phyloP scores from a whole-genome alignment of 208 protist species.

The Strigomonas oncopelti region DNA sequence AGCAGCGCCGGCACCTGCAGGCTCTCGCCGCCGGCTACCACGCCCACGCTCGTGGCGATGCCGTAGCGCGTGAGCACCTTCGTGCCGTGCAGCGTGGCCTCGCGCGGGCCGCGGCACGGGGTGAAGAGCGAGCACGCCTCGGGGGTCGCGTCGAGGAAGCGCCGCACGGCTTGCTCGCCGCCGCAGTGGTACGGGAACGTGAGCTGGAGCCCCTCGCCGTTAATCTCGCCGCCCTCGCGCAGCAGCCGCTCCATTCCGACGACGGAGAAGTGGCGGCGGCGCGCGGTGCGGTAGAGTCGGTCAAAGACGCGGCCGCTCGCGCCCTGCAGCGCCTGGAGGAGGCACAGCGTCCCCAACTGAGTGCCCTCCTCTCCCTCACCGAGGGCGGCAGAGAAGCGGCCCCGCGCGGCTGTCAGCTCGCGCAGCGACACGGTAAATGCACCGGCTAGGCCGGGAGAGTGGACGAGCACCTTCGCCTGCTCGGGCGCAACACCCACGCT shows the following conservation, averaged over 20 bases:
- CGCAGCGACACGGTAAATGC: conserved; percentile 47
- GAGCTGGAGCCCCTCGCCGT: conserved; percentile 41
- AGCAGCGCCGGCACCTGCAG: conserved; percentile 37
- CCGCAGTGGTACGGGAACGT: conserved; percentile 84
- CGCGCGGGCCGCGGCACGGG: conserved; percentile 27
- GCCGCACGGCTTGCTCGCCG: conserved; percentile 52
- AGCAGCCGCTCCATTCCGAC: conserved; percentile 44
- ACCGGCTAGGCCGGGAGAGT: conserved; percentile 70
- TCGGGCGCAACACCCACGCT: conserved; percentile 10
- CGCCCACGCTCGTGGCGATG: conserved; percentile 61
- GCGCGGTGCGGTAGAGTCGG: conserved; percentile 36
- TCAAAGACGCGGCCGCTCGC: conserved; percentile 27
- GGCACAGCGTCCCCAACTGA: conserved; percentile 45
- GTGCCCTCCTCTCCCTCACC: background rate
- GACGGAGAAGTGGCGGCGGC: conserved; percentile 52
- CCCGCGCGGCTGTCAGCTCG: conserved; percentile 36
- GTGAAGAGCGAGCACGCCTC: conserved; percentile 34
- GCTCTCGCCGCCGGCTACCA: conserved; percentile 19
- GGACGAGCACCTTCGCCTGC: conserved; percentile 29
- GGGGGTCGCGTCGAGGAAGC: conserved; percentile 66
- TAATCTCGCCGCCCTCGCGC: conserved; percentile 34
- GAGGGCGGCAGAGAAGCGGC: conserved; percentile 13
- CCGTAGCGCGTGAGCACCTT: conserved; percentile 83
- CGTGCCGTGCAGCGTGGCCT: conserved; percentile 39
- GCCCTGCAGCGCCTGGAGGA: conserved; percentile 46